Evolutionary conservation across 2,329 filamentous ascomycete species (phyloP).

Genomic region (Aspergillus pseudotamarii): DNA sequence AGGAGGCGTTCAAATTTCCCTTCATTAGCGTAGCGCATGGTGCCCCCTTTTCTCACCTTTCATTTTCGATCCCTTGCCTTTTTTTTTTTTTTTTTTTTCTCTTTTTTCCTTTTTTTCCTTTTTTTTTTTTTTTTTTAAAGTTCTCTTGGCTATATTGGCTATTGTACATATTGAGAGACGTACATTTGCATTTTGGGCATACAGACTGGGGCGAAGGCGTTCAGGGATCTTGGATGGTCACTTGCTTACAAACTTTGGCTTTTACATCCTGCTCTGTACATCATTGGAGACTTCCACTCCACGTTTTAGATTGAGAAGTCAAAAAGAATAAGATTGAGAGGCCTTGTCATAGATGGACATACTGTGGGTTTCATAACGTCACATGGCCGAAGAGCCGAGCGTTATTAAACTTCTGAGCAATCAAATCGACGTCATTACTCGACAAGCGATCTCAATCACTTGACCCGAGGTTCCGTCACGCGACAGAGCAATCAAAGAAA

Average conservation of each 20-base stretch:
- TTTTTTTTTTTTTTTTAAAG: background rate
- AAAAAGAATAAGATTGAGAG: background rate
- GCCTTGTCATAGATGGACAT: background rate
- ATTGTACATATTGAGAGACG: constrained; percentile 5
- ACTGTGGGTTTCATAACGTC: background rate
- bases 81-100: background rate
- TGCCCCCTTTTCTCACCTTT: background rate
- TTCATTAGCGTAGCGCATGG: background rate
- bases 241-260: background rate
- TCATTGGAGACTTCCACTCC: background rate
- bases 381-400: background rate
- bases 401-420: background rate
- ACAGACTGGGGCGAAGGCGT: constrained; percentile 13
- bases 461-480: background rate
- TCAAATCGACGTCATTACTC: background rate
- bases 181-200: constrained; percentile 7
- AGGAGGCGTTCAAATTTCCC: background rate
- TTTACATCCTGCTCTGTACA: background rate
- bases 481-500: background rate
- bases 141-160: background rate
- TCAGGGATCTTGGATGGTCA: constrained; percentile 1
- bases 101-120: background rate
- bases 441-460: background rate
- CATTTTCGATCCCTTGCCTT: background rate
- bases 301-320: background rate